Evolutionary conservation across 768 basidiomycete species (phyloP).

Genomic region (Hericium rajendrae): DNA sequence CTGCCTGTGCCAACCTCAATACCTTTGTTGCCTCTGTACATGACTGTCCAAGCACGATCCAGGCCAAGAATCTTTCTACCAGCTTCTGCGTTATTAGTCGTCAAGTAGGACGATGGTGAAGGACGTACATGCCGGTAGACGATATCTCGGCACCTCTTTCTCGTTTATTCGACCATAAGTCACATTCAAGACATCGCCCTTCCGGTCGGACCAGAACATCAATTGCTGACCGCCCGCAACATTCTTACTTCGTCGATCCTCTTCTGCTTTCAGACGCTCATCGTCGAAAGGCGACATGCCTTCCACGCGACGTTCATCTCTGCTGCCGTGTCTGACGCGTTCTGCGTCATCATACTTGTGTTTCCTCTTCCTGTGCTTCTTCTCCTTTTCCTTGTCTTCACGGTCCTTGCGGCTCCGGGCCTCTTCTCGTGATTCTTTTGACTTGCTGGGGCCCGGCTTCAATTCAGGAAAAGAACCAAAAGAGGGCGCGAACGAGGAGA

Average conservation of each 20-base stretch:
- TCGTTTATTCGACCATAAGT: slow-evolving; percentile 11
- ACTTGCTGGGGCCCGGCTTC: slow-evolving; percentile 32
- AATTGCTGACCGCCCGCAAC: slow-evolving; percentile 16
- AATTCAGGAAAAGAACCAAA: slow-evolving; percentile 64
- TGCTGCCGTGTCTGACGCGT: slow-evolving; percentile 18
- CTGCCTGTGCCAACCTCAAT: slow-evolving; percentile 8
- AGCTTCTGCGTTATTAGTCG: slow-evolving; percentile 11
- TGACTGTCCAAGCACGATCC: slow-evolving; percentile 2
- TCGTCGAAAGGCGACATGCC: slow-evolving; percentile 17
- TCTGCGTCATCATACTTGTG: slow-evolving; percentile 2
- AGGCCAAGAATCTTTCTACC: slow-evolving; percentile 13
- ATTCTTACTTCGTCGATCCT: slow-evolving; percentile 23
- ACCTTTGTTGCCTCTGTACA: slow-evolving; percentile 5
- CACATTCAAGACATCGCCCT: slow-evolving; percentile 11
- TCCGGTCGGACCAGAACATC: slow-evolving; percentile 48
- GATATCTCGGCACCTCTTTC: slow-evolving; percentile 12
- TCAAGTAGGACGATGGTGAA: background rate
- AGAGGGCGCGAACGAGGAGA: slow-evolving; percentile 53
- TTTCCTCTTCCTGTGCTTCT: slow-evolving; percentile 17
- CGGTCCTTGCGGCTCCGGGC: background rate
- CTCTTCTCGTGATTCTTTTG: background rate
- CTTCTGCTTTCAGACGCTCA: slow-evolving; percentile 24
- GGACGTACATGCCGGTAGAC: slow-evolving; percentile 10
- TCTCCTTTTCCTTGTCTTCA: slow-evolving; percentile 21
- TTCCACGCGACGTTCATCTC: background rate